Conservation (phyloP, 805 yeast genomes). For the Myxozyma monticola region DNA sequence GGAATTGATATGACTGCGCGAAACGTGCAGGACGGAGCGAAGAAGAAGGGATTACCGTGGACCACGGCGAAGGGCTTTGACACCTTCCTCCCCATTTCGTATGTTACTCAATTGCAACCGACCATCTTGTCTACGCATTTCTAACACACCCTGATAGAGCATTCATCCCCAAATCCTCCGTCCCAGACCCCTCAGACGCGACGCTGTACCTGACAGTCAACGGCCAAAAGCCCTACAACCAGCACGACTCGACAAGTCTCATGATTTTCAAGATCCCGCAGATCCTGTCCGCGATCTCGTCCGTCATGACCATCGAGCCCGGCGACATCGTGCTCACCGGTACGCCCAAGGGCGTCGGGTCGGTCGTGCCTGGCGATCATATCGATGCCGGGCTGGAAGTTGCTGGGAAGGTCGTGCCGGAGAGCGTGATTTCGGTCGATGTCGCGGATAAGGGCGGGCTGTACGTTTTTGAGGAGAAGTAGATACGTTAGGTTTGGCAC, state of each 20-base stretch:
- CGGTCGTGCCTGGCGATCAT: conserved; percentile 72
- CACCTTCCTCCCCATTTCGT: conserved; percentile 87
- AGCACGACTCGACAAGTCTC: conserved; percentile 63
- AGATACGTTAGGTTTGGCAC: no score
- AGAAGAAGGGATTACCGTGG: conserved; percentile 95
- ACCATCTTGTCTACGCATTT: not conserved
- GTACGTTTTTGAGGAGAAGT: conserved; percentile 52
- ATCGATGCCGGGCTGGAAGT: conserved; percentile 63
- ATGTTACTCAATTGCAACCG: conserved; percentile 1
- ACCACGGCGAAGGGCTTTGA: conserved; percentile 94
- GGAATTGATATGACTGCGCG: conserved; percentile 95
- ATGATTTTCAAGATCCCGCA: conserved; percentile 88
- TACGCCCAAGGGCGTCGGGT: conserved; percentile 97
- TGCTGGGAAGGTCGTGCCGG: conserved; percentile 57
- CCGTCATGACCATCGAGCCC: conserved; percentile 85
- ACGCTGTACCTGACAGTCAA: conserved; percentile 66
- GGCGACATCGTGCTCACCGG: conserved; percentile 94
- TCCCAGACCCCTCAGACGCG: conserved; percentile 74
- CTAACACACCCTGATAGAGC: conserved; percentile 29
- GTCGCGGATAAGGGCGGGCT: conserved; percentile 63
- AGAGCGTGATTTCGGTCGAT: conserved; percentile 48
- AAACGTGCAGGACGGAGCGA: conserved; percentile 92
- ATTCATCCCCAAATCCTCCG: conserved; percentile 62
- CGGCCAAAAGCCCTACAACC: conserved; percentile 63
- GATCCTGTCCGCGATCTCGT: conserved; percentile 75